Base-by-base conservation (phyloP, 2,329 filamentous ascomycete species). In the Sporothrix curviconia region DNA sequence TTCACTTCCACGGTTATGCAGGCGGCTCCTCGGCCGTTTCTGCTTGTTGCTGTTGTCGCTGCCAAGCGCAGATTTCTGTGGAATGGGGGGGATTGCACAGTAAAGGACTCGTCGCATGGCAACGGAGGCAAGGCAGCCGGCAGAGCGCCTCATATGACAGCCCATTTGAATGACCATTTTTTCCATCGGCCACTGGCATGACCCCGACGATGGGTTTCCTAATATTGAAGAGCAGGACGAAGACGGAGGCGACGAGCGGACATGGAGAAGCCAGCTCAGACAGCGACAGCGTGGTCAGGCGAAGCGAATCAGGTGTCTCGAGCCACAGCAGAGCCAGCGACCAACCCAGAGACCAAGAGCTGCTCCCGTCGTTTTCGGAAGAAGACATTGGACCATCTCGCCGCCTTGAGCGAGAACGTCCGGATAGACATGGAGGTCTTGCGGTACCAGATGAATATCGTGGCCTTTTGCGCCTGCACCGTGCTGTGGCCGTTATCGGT, bases 381-480 rank as follows among this genome's bases (percentile, higher is more conserved):
- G 44, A 65, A 24, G 79, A 83, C 40, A 79, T 95, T 36, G 75
- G n/a, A 79, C 14, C 72, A 75, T 4, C 75, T 95, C 2, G 78
- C 82, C 3, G 73, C 76, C n/a, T 75, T 83, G 3, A 80, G 81
- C 56, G 73, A 78, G 2, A 67, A 78, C 3, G 83, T 88, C 14
- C 80, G 78, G 40, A 75, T 91, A 25, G 87, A 85, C 58, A 80
- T 92, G 19, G 91, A 96, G 63, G 82, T 96, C 2, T 77, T 83
- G 58, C 84, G 89, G 43, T 97, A 97, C 70, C 80, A 92, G 59
- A 86, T 92, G 76, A 92, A 97, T 71, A 83, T 97, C 37, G 76
- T 92, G 52, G 83, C 91, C 3, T 96, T 95, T 78, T 97, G 63
- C 86, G 94, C 28, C 81, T 95, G 69, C 92, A 95, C 71, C 86